A percentile compares a stretch with the other conserved stretches of the same genome.
phyloP scores from a whole-genome alignment of 2,329 filamentous ascomycete genomes.

The Chaetomium globosum region DNA sequence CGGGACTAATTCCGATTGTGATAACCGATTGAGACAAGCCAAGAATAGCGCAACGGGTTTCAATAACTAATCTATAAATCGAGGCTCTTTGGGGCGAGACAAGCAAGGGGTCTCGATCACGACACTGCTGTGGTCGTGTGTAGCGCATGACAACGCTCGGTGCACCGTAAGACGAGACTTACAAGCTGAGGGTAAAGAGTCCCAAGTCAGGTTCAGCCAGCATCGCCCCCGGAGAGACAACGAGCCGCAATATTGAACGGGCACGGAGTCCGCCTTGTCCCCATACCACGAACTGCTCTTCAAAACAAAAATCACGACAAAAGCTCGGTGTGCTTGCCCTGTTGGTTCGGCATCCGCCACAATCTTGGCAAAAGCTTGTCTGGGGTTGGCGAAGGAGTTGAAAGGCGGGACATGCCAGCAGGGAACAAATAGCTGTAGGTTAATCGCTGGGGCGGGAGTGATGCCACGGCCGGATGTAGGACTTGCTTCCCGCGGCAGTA shows the following conservation, averaged over 20 bases:
- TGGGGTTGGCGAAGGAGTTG: conserved; percentile 1
- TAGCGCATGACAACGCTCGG: neutral
- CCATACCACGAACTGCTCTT: neutral
- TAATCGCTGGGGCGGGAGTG: neutral
- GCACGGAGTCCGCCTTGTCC: neutral
- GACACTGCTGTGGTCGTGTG: neutral
- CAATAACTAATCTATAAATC: neutral
- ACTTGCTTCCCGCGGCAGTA: conserved; percentile 26
- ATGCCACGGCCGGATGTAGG: conserved; percentile 25
- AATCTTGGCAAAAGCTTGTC: conserved; percentile 37
- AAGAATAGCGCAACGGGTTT: neutral
- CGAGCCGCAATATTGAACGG: conserved; percentile 3
- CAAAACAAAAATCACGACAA: neutral
- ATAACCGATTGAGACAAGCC: neutral
- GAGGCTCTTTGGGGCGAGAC: conserved; percentile 2
- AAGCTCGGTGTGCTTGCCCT: conserved; percentile 11
- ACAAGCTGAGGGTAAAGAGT: neutral
- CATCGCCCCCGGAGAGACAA: neutral
- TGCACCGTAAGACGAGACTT: neutral
- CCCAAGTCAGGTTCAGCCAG: neutral
- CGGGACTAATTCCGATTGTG: neutral
- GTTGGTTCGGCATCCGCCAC: conserved; percentile 23
- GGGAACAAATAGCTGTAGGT: neutral
- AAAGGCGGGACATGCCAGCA: neutral
- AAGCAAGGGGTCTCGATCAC: neutral